phyloP scores from a whole-genome alignment of 768 basidiomycete species.

The Rhodosporidiobolus odoratus region DNA sequence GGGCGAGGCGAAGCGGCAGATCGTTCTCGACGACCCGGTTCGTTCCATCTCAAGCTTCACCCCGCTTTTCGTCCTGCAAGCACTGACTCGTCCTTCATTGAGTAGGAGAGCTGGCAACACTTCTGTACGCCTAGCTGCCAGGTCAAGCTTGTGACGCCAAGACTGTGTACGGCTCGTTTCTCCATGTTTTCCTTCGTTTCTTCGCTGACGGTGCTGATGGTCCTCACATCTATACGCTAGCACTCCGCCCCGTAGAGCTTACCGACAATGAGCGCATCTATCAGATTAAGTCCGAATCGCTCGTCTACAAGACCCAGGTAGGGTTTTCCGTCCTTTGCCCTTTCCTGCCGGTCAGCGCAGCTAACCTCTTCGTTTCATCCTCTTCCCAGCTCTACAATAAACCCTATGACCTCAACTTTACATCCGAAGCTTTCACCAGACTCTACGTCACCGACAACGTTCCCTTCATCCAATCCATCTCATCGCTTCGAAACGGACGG shows the following conservation, averaged over 20 bases:
- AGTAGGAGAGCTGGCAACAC: background rate
- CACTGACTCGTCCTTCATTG: no score
- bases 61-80: background rate
- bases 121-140: constrained; percentile 12
- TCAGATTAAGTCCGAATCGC: background rate
- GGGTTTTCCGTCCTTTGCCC: no score
- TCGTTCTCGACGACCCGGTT: background rate
- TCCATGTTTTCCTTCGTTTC: background rate
- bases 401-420: fast-evolving
- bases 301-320: background rate
- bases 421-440: background rate
- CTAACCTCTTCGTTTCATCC: background rate
- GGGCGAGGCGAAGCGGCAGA: background rate
- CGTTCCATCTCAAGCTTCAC: no score
- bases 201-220: background rate
- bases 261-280: background rate
- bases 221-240: no score
- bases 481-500: background rate
- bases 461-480: background rate
- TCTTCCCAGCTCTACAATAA: constrained; percentile 7
- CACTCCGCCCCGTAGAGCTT: background rate
- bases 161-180: background rate
- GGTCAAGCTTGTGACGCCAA: constrained; percentile 4
- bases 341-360: background rate
- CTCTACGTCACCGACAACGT: background rate